Percentiles rank a stretch among this genome's conserved stretches.
Evolutionary conservation across 75 land plant species (phyloP).

Genomic region (Azolla pinnata): DNA sequence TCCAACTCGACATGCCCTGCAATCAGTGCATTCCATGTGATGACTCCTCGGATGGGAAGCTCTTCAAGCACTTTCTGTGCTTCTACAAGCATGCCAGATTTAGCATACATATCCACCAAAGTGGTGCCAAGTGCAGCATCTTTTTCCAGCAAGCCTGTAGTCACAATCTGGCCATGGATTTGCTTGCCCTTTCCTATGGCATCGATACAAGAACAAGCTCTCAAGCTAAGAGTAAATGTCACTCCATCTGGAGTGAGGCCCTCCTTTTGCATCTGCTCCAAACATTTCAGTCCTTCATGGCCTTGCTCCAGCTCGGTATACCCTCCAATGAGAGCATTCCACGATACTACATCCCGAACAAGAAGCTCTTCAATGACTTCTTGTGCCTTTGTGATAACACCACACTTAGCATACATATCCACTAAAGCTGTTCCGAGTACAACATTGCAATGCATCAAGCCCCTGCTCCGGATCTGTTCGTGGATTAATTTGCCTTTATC

Average conservation of each 20-base stretch:
- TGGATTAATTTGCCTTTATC: constrained; percentile 4
- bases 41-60: no score
- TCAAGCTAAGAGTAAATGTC: constrained; percentile 35
- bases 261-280: constrained; percentile 25
- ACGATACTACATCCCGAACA: constrained; percentile 35
- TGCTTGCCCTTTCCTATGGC: constrained; percentile 21
- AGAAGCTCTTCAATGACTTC: constrained; percentile 37
- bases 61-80: no score
- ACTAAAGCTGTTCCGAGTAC: constrained; percentile 29
- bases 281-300: constrained; percentile 25
- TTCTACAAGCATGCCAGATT: no score
- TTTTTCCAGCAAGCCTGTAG: constrained; percentile 14
- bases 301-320: constrained; percentile 26
- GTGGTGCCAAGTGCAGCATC: constrained; percentile 11
- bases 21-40: constrained; percentile 55
- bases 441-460: constrained; percentile 1
- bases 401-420: constrained; percentile 42
- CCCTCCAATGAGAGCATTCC: constrained; percentile 55
- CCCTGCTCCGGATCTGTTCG: neutral
- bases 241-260: constrained; percentile 33
- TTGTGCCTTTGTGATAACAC: constrained; percentile 25
- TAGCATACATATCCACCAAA: no score
- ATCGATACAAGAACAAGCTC: constrained; percentile 30
- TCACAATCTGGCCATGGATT: constrained; percentile 36
- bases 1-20: constrained; percentile 39